A percentile compares a stretch with the other conserved stretches of the same genome.
Evolutionary conservation across 2,329 filamentous ascomycete species (phyloP).

Genomic region (Dothistroma septosporum): DNA sequence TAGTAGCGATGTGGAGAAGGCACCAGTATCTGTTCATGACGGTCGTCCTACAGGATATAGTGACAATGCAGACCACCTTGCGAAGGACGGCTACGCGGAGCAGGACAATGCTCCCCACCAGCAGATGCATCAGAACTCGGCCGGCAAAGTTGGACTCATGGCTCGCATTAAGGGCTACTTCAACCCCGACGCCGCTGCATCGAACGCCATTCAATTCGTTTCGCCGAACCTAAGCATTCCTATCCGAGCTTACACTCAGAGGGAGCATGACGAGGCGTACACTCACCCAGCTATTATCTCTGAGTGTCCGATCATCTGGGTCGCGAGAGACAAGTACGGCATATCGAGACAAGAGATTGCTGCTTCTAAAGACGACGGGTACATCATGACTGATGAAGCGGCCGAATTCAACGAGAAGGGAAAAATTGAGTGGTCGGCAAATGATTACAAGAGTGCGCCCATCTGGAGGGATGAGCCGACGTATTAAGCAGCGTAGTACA

Average conservation of each 20-base stretch:
- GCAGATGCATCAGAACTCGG: constrained; percentile 5
- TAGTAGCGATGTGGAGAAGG: constrained; percentile 21
- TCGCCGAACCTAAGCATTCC: constrained; percentile 33
- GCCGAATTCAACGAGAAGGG: constrained; percentile 45
- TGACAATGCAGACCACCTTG: constrained; percentile 17
- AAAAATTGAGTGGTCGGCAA: constrained; percentile 42
- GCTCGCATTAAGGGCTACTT: constrained; percentile 24
- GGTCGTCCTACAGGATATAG: constrained; percentile 17
- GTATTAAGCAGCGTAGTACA: constrained; percentile 5
- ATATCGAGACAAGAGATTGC: constrained; percentile 40
- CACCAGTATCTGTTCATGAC: not conserved
- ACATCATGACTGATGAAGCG: constrained; percentile 42
- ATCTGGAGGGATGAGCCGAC: constrained; percentile 39
- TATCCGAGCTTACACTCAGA: constrained; percentile 26
- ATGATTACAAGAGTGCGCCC: constrained; percentile 36
- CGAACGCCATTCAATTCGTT: constrained; percentile 32
- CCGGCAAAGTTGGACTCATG: constrained; percentile 11
- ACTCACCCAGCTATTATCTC: constrained; percentile 43
- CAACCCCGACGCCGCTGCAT: constrained; percentile 19
- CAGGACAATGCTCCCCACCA: constrained; percentile 8
- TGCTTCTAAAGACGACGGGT: constrained; percentile 30
- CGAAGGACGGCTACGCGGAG: constrained; percentile 8
- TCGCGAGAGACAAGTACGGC: constrained; percentile 42
- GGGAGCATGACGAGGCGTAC: constrained; percentile 40
- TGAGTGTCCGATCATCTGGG: constrained; percentile 43